Evolutionary conservation across 2,329 filamentous ascomycete species (phyloP), one percentile per base, ranked within the genome.

Genomic region (Paramyrothecium sp.): DNA sequence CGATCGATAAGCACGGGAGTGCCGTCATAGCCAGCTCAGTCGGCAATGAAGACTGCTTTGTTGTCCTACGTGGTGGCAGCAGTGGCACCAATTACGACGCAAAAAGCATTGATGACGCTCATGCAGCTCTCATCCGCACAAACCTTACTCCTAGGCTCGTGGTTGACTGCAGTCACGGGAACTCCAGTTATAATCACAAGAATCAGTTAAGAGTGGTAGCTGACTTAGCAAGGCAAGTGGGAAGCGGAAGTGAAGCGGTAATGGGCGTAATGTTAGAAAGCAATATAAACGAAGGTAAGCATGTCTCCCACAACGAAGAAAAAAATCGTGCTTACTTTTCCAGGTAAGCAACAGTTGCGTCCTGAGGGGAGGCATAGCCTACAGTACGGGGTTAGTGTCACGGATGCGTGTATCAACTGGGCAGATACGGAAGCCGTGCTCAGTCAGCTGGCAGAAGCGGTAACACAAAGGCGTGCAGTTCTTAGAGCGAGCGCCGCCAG

Each of bases 231-330:
- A 87, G 90, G 69, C 95, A 98, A 78, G 90, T 99, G 58, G 82
- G 88, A 55, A 85, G 83, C 57, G 95, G 95, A 38, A 94, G 98
- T 78, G 83, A 83, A 3, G 89, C 81, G 52, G 95, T 99, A 69
- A 94, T 97, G 86, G 95, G 95, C 68, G 91, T 98, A 59, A 99
- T 99, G 95, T 96, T 99, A 69, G 95, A 99, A 81, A 96, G 91
- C 75, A 91, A 98, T 75, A 96, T 98, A 77, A 89, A 94, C 68
- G 94, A 97, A 78, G 93, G 90, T 89, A 73, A 68, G 81, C 64
- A 13, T 8, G 34, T n/a, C n/a, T 26, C 2, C 12, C 26, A 30
- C 3, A 19, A 46, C 13, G 3, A 5, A 21, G 30, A 3, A 19
- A 21, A 22, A 13, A 16, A n/a, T 16, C 11, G 47, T 17, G 48